phyloP scores from a whole-genome alignment of 1,284 basidiomycete species.

The Waitea zeae region DNA sequence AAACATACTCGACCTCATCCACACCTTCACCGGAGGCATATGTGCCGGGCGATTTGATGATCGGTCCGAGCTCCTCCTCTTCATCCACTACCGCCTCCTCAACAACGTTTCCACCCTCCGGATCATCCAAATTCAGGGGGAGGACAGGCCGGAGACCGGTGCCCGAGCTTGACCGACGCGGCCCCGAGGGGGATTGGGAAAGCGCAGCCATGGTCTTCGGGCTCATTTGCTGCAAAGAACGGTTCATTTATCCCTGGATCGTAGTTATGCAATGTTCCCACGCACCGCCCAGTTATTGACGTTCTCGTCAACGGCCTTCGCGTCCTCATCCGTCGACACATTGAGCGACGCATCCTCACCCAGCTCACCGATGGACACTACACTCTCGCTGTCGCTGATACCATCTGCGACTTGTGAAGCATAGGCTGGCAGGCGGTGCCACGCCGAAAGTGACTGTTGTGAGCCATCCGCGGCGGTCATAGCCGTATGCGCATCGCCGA shows the following conservation, averaged over 20 bases:
- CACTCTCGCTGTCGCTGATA: constrained; percentile 83
- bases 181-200: constrained; percentile 71
- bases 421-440: constrained; percentile 57
- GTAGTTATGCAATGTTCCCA: neutral
- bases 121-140: constrained; percentile 53
- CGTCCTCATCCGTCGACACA: constrained; percentile 35
- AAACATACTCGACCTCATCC: constrained; percentile 77
- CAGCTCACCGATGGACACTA: constrained; percentile 74
- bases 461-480: constrained; percentile 24
- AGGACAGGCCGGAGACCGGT: constrained; percentile 68
- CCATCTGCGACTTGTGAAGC: constrained; percentile 57
- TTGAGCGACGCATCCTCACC: constrained; percentile 61
- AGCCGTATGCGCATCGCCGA: constrained; percentile 29
- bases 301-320: constrained; percentile 55
- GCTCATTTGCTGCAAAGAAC: constrained; percentile 63
- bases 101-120: constrained; percentile 44
- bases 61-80: constrained; percentile 48
- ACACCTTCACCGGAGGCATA: constrained; percentile 66
- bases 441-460: constrained; percentile 38
- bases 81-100: constrained; percentile 37
- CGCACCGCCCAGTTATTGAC: constrained; percentile 94
- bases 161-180: constrained; percentile 63
- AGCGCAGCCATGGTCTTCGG: constrained; percentile 83
- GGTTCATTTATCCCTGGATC: constrained; percentile 3
- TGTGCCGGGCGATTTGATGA: constrained; percentile 54